Base-by-base conservation (phyloP, 306 rosid genomes). In the Oemleria cerasiformis region DNA sequence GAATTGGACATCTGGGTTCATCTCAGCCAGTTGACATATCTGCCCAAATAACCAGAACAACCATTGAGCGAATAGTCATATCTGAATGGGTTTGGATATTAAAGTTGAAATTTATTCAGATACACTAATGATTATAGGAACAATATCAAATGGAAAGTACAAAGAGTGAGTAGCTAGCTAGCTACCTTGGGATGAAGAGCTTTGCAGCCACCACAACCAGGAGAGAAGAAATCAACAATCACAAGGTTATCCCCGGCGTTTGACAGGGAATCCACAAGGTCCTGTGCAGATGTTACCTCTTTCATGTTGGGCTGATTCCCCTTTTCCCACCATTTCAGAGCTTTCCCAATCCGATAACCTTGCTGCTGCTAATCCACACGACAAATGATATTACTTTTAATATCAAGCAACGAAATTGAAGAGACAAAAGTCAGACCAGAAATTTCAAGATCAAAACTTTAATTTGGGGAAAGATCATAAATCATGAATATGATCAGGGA, bases 201-300 rank as follows among this genome's bases (percentile, higher is more conserved):
- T 74, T 71, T 93, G 94, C 98, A 93, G 60, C 97, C 98, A 74
- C 98, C 96, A 71, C 98, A 93, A 50, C 93, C 96, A 55, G 97
- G 98, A 75, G 96, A 91, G 85, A 86, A 91, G 84, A 93, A 93
- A 80, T 86, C 96, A 64, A 93, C 87, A 34, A 91, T 75, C 11
- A 93, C 91, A 10, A 93, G 87, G 55, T 83, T 84, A 81, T 93
- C 97, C 65, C 92, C 97, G 2, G 97, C 97, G 17, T 72, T 83
- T 68, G 65, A 70, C 9, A 93, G 82, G 20, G 97, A 86, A 23
- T 93, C 97, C 30, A 88, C 98, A 38, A 91, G 85, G 53, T 93
- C 94, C 58, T 91, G 75, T 5, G 96, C 94, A 11, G 96, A 81
- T 17, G 66, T 77, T 65, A 88, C 84, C 82, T 87, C 97, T 71